Conservation (phyloP, 805 yeast species). For the Debaryomyces maramus region DNA sequence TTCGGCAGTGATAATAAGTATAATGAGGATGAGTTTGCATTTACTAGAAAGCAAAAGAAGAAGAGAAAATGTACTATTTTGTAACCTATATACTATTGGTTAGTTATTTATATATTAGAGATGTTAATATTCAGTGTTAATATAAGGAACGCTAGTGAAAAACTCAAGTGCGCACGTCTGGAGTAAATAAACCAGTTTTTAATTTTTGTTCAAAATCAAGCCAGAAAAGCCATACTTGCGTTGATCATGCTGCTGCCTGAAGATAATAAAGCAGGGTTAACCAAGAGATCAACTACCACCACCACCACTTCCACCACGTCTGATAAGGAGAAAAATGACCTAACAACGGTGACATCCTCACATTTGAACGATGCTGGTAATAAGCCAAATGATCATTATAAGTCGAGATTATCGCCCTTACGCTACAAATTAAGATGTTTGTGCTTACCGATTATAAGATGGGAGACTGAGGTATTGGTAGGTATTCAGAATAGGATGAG, state of each 20-base stretch:
- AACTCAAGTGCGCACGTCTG: not conserved
- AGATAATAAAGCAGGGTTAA: not conserved
- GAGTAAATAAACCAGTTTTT: no score
- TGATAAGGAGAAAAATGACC: not conserved
- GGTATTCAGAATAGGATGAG: constrained; percentile 55
- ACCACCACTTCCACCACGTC: not conserved
- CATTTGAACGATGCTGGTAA: constrained; percentile 67
- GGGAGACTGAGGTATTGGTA: constrained; percentile 64
- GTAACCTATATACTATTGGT: constrained; percentile 12
- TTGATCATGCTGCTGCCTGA: no score
- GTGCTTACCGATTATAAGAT: constrained; percentile 56
- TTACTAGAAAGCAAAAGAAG: constrained; percentile 33
- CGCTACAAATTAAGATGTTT: constrained; percentile 55
- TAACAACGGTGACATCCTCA: constrained; percentile 1
- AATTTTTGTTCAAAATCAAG: no score
- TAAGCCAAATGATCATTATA: constrained; percentile 65
- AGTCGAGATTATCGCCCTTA: constrained; percentile 51
- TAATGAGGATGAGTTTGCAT: constrained; percentile 44
- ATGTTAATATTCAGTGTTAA: not conserved
- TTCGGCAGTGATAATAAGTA: constrained; percentile 20
- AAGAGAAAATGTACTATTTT: constrained; percentile 35
- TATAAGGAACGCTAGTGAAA: not conserved
- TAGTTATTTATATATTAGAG: not conserved
- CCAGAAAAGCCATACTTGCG: no score
- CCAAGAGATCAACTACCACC: not conserved